phyloP scores from a whole-genome alignment of 768 basidiomycete species.

The Naematelia aurantialba region DNA sequence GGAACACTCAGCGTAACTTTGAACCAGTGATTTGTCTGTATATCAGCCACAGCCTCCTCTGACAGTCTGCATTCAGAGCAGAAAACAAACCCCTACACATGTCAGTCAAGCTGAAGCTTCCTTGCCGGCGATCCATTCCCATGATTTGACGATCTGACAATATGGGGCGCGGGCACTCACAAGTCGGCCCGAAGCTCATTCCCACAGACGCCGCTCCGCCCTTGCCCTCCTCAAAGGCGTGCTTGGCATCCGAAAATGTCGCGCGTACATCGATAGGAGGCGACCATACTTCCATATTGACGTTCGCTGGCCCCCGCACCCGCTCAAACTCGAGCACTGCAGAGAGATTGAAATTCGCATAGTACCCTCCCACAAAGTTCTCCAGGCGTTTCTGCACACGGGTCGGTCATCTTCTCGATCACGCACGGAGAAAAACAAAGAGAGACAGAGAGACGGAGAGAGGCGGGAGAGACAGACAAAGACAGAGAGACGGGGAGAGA shows the following conservation, averaged over 20 bases:
- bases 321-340: neutral
- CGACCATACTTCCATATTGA: constrained; percentile 1
- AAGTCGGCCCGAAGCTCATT: constrained; percentile 84
- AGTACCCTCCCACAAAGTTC: constrained; percentile 8
- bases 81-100: neutral
- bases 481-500: too few relatives aligned
- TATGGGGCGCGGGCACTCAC: constrained; percentile 50
- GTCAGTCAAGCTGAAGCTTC: too few relatives aligned
- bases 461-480: too few relatives aligned
- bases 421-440: too few relatives aligned
- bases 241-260: constrained; percentile 77
- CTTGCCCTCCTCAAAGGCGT: constrained; percentile 60
- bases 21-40: constrained; percentile 90
- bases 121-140: too few relatives aligned
- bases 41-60: constrained; percentile 3
- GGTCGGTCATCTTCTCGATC: neutral
- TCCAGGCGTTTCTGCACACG: constrained; percentile 1
- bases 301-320: neutral
- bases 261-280: neutral
- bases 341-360: constrained; percentile 3
- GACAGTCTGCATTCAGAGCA: neutral
- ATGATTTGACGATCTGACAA: too few relatives aligned
- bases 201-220: constrained; percentile 68
- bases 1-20: constrained; percentile 78
- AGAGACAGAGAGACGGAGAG: too few relatives aligned